These are phyloP conservation scores for Boletus rubescentipes DNA, from an alignment of 768 basidiomycete genomes.

Conservation along the genomic window DNA sequence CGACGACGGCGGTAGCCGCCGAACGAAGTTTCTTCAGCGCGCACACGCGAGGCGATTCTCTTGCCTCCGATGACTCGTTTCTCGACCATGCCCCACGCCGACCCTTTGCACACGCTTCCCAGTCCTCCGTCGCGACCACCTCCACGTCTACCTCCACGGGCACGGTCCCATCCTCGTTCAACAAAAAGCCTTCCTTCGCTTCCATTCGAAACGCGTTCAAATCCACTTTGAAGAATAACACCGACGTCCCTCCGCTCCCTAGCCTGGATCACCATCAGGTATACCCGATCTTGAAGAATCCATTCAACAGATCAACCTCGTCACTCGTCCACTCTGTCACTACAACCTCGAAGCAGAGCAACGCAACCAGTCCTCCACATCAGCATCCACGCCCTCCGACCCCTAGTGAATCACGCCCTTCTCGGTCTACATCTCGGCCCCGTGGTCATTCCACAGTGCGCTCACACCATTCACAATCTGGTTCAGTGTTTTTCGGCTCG, in stretches of 20 bases:
- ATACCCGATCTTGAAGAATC: constrained; percentile 74
- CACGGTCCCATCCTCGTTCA: constrained; percentile 47
- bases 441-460: constrained; percentile 63
- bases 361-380: constrained; percentile 46
- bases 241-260: constrained; percentile 76
- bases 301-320: constrained; percentile 79
- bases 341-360: constrained; percentile 39
- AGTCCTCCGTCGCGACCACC: constrained; percentile 64
- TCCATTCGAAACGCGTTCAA: constrained; percentile 89
- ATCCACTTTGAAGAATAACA: constrained; percentile 47
- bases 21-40: constrained; percentile 59
- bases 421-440: constrained; percentile 41
- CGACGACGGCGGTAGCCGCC: constrained; percentile 38
- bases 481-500: constrained; percentile 68
- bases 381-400: constrained; percentile 58
- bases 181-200: constrained; percentile 83
- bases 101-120: constrained; percentile 69
- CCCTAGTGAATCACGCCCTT: constrained; percentile 43
- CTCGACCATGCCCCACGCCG: constrained; percentile 57
- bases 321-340: constrained; percentile 57
- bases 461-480: constrained; percentile 75
- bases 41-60: constrained; percentile 77
- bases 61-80: constrained; percentile 73
- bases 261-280: constrained; percentile 58
- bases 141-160: constrained; percentile 23